Base-by-base conservation (phyloP, 1,139 yeast genomes). In the Suhomyces maxii region DNA sequence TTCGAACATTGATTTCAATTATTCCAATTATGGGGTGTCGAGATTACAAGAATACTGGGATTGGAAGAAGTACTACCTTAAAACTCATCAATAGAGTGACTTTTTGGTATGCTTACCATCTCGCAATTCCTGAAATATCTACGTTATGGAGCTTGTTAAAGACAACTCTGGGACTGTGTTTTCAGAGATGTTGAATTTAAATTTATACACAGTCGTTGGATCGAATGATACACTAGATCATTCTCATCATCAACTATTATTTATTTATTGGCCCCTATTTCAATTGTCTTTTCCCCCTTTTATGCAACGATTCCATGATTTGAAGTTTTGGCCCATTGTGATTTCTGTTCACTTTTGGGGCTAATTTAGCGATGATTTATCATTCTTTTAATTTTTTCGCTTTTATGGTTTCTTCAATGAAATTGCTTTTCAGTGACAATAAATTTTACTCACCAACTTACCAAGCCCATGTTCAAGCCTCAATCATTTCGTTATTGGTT, bases 1-100 rank as follows among this genome's bases (percentile, higher is more conserved):
- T 32, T 83, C 90, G 5, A 77, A 80, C 42, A 86, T 87, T 43
- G 95, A 87, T 55, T 87, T 87, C 62, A 85, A 85, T 58, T 87
- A 87, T 59, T 75, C 80, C 11, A 68, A 73, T 18, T 86, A 86
- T 59, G 82, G 88, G 1, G 73, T 73, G 42, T 67, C 73, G 46
- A 71, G 95, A 50, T 69, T 86, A 44, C 74, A 76, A 41, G 95
- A 86, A 63, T 86, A 86, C 58, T 82, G 84, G 80, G 71, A 69
- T 43, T 86, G 95, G 95, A 86, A 81, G 53, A 53, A 60, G 37
- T 45, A 48, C 23, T 62, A 59, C 47, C 48, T 48, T 45, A 48
- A 53, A 56, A 39, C 11, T 11, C 31, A 28, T 28, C 31, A 28
- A 33, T n/a, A 33, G 12, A 8, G 10, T 10, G 14, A 26, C 39